phyloP scores from a whole-genome alignment of 2,329 filamentous ascomycete species.

The Thielaviopsis ethacetica region DNA sequence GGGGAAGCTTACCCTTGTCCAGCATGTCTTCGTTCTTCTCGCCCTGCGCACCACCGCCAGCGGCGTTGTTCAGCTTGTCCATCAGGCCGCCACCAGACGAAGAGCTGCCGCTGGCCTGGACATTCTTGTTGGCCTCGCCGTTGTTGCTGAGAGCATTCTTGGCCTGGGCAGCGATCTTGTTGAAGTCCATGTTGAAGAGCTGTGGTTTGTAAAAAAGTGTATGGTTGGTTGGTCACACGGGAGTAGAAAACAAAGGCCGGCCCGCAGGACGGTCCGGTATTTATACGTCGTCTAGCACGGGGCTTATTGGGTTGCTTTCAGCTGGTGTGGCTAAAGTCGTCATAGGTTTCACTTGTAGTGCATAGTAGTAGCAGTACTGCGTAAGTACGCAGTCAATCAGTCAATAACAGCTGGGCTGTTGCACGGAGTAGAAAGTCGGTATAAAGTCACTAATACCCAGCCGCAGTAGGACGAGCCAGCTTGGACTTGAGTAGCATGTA shows the following conservation, averaged over 20 bases:
- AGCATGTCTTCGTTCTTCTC: constrained; percentile 74
- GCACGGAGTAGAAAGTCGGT: no score
- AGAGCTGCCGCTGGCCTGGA: constrained; percentile 17
- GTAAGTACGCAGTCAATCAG: no score
- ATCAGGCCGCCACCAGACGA: constrained; percentile 36
- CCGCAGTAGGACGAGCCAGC: no score
- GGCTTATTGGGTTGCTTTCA: background rate
- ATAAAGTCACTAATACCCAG: no score
- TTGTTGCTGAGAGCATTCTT: constrained; percentile 12
- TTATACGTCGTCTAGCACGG: background rate
- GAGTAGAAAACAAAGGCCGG: background rate
- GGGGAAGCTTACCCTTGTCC: constrained; percentile 48
- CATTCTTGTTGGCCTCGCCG: constrained; percentile 6
- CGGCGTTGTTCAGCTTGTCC: constrained; percentile 54
- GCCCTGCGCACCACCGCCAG: constrained; percentile 55
- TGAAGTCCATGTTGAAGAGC: constrained; percentile 9
- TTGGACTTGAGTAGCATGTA: no score
- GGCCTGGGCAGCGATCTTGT: constrained; percentile 11
- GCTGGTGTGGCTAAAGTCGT: background rate
- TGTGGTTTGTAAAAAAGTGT: background rate
- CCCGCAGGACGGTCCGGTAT: background rate
- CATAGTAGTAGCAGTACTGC: background rate
- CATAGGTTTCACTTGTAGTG: background rate
- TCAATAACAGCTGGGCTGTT: no score
- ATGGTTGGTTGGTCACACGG: background rate